Evolutionary conservation across 139 green algal genomes (phyloP).

Genomic region (Chlamydomonas sp.): DNA sequence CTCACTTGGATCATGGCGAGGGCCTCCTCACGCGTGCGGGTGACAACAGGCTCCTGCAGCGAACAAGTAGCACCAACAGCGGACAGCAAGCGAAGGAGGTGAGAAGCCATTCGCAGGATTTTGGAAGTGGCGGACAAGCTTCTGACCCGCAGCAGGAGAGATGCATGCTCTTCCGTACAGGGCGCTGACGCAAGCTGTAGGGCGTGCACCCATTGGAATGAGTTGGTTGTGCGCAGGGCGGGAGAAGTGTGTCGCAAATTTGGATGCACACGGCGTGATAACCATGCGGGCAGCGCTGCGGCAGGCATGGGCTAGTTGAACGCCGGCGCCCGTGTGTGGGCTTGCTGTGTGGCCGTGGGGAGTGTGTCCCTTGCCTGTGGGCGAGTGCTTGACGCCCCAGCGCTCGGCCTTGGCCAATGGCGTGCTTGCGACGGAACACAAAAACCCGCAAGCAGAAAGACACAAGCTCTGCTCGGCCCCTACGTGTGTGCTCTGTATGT

Average conservation of each 20-base stretch:
- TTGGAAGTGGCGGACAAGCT: too few relatives aligned
- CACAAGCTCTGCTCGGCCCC: too few relatives aligned
- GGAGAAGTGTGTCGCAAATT: not conserved
- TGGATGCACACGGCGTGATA: slow-evolving; percentile 5
- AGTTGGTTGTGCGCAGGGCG: too few relatives aligned
- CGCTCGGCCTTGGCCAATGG: slow-evolving; percentile 60
- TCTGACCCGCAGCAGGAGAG: too few relatives aligned
- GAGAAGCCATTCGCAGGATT: too few relatives aligned
- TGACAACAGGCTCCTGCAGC: slow-evolving; percentile 72
- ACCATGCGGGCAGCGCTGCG: slow-evolving; percentile 9
- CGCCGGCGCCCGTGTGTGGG: slow-evolving; percentile 2
- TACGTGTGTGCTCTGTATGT: too few relatives aligned
- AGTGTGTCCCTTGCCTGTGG: slow-evolving; percentile 58
- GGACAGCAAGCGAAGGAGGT: not conserved
- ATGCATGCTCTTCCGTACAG: too few relatives aligned
- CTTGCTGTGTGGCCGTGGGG: slow-evolving; percentile 48
- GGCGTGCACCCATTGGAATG: too few relatives aligned
- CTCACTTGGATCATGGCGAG: slow-evolving; percentile 75
- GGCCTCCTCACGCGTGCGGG: slow-evolving; percentile 82
- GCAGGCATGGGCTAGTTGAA: slow-evolving; percentile 26
- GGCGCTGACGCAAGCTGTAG: too few relatives aligned
- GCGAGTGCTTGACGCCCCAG: slow-evolving; percentile 53
- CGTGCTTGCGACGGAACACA: too few relatives aligned
- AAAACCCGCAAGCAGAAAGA: too few relatives aligned
- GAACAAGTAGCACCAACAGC: not conserved